Base-by-base conservation (phyloP, 2,329 filamentous ascomycete species). In the Tetracladium maxilliforme region DNA sequence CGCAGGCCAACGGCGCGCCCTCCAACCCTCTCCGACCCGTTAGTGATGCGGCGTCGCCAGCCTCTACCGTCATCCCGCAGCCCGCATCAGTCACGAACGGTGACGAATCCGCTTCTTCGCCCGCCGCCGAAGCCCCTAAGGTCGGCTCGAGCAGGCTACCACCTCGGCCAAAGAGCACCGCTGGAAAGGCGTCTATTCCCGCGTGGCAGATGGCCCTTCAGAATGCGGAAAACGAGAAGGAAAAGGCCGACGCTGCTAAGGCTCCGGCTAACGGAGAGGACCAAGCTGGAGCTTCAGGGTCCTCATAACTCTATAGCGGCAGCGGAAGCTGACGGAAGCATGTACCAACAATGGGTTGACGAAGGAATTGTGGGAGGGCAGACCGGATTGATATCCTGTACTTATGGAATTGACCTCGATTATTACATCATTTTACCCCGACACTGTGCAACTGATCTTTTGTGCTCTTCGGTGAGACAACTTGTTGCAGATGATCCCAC, bases 121-220 rank as follows among this genome's bases (percentile, higher is more conserved):
- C 48, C 12, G 39, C 52, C 14, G 45, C 44, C 19, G 34, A 39
- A 26, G 48, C 45, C 30, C 45, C 52, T 8, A 63, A 49, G 37
- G 61, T 65, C 16, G 64, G 70, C 47, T 47, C 38, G 33, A 55
- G 62, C 31, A 54, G 61, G 29, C 53, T 57, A 33, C 49, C 63
- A 19, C 41, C 49, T 10, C n/a, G n/a, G n/a, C n/a, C n/a, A n/a
- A n/a, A n/a, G n/a, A n/a, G n/a, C n/a, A n/a, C n/a, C n/a, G n/a
- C n/a, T n/a, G 54, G 51, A 17, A 72, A 66, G 50, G 76, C 77
- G 8, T 71, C 76, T 8, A 86, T 86, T 36, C 79, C 79, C 5
- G 69, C 77, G 5, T 86, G 79, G 79, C 79, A 86, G 51, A 66
- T 82, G 61, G 74, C 76, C 23, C 71, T 73, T 44, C n/a, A n/a